A percentile compares a stretch with the other conserved stretches of the same genome.
Conservation (phyloP, 306 rosid genomes). For the Trifolium repens region DNA sequence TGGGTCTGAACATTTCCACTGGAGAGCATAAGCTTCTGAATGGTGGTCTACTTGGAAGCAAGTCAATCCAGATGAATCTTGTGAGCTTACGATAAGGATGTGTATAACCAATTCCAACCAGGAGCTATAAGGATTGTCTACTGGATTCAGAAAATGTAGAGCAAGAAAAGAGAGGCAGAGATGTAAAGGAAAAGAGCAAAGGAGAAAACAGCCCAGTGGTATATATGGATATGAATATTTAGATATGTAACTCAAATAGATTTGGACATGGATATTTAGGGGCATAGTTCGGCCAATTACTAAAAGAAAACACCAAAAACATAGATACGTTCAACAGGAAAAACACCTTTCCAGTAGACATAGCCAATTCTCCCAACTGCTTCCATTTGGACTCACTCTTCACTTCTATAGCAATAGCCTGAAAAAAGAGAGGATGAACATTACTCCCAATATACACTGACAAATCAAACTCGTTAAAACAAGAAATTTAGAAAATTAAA, state of each 20-base stretch:
- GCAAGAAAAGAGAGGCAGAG: background rate
- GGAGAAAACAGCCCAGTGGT: background rate
- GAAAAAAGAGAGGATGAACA: slow-evolving; percentile 33
- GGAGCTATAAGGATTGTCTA: background rate
- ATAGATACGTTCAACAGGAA: slow-evolving; percentile 3
- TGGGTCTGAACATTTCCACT: background rate
- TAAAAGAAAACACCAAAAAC: slow-evolving; percentile 32
- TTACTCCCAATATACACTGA: slow-evolving; percentile 30
- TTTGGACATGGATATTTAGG: slow-evolving; percentile 16
- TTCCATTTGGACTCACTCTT: slow-evolving; percentile 97
- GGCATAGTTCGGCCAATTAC: slow-evolving; percentile 5
- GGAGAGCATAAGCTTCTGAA: background rate
- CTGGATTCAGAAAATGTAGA: background rate
- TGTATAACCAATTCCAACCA: background rate
- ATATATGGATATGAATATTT: background rate
- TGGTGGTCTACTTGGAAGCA: background rate
- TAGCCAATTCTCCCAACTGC: slow-evolving; percentile 98
- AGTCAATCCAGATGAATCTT: background rate
- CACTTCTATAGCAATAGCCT: slow-evolving; percentile 88
- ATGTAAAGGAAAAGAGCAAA: background rate
- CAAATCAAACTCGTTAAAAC: slow-evolving; percentile 20
- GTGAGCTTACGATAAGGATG: background rate
- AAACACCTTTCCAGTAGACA: slow-evolving; percentile 90
- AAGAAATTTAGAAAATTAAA: slow-evolving; percentile 26
- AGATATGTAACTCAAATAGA: slow-evolving; percentile 6